phyloP scores from a whole-genome alignment of 495 filamentous ascomycete genomes.

The Penicillium ochrochloron region DNA sequence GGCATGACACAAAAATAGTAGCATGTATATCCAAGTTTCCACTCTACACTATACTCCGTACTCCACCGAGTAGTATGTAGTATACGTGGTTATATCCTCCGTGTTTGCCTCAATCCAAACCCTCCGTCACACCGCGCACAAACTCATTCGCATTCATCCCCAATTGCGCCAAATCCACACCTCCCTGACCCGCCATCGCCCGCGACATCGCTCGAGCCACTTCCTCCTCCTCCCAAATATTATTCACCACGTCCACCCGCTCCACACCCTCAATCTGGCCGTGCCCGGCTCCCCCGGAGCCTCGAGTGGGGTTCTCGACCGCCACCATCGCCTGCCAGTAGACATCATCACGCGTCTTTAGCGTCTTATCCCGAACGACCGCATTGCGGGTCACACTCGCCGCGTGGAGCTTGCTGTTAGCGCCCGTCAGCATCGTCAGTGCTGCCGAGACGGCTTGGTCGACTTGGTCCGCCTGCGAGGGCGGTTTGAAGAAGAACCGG shows the following conservation, averaged over 20 bases:
- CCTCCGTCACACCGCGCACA: conserved; percentile 48
- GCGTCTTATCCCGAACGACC: conserved; percentile 58
- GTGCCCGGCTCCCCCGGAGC: conserved; percentile 28
- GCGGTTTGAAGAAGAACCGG: conserved; percentile 63
- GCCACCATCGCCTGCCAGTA: conserved; percentile 62
- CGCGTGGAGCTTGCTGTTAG: conserved; percentile 55
- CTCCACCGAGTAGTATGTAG: not conserved
- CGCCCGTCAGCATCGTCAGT: conserved; percentile 47
- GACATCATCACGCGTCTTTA: conserved; percentile 57
- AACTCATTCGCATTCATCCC: conserved; percentile 50
- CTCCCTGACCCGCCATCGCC: conserved; percentile 50
- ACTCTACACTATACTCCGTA: not conserved
- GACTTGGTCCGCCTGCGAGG: conserved; percentile 51
- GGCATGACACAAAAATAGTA: not conserved
- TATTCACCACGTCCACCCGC: conserved; percentile 27
- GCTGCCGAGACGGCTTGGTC: conserved; percentile 45
- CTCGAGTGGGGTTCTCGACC: conserved; percentile 38
- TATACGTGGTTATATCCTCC: not conserved
- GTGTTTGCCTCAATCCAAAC: conserved; percentile 34
- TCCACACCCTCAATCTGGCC: conserved; percentile 18
- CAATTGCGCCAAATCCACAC: conserved; percentile 54
- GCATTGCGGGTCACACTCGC: conserved; percentile 61
- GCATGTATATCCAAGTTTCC: not conserved
- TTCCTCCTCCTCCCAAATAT: conserved; percentile 59
- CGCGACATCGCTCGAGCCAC: conserved; percentile 58